These are phyloP conservation scores for Cladosporium phlei DNA, from an alignment of 2,329 filamentous ascomycete species.

Conservation along the genomic window DNA sequence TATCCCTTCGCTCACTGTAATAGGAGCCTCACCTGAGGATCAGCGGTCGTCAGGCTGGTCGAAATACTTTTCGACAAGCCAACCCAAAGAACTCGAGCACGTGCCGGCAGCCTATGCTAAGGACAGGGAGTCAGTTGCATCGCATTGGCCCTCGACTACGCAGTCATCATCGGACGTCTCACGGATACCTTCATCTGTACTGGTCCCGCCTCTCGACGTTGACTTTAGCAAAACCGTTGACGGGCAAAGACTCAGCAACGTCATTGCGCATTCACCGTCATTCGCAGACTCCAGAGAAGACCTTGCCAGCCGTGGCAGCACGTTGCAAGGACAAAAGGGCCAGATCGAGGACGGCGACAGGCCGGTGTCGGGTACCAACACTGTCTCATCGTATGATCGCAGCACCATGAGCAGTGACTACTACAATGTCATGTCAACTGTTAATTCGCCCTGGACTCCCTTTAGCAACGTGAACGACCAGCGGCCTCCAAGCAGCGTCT, in stretches of 20 bases:
- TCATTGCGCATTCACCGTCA: conserved; percentile 65
- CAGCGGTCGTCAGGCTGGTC: conserved; percentile 50
- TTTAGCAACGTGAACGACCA: conserved; percentile 21
- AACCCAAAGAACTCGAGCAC: conserved; percentile 32
- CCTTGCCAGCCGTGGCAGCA: conserved; percentile 29
- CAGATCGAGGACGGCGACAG: conserved; percentile 26
- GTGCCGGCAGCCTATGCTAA: conserved; percentile 31
- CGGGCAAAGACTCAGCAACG: conserved; percentile 59
- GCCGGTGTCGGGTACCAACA: conserved; percentile 21
- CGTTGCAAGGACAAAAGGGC: conserved; percentile 25
- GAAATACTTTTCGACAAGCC: conserved; percentile 33
- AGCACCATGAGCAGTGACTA: conserved; percentile 30
- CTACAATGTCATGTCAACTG: conserved; percentile 25
- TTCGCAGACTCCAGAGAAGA: conserved; percentile 54
- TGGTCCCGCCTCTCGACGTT: conserved; percentile 64
- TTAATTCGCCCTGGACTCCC: conserved; percentile 30
- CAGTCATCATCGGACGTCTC: conserved; percentile 16
- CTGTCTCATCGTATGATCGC: conserved; percentile 25
- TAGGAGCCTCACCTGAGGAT: conserved; percentile 30
- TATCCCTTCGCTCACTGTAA: conserved; percentile 32
- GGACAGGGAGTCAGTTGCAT: conserved; percentile 41
- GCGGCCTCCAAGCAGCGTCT: conserved; percentile 40
- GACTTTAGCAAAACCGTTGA: conserved; percentile 47
- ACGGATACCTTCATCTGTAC: conserved; percentile 52
- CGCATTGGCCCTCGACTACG: conserved; percentile 21